These are phyloP conservation scores for Carex scoparia DNA, from an alignment of 176 grass and related monocot species.

Conservation along the genomic window DNA sequence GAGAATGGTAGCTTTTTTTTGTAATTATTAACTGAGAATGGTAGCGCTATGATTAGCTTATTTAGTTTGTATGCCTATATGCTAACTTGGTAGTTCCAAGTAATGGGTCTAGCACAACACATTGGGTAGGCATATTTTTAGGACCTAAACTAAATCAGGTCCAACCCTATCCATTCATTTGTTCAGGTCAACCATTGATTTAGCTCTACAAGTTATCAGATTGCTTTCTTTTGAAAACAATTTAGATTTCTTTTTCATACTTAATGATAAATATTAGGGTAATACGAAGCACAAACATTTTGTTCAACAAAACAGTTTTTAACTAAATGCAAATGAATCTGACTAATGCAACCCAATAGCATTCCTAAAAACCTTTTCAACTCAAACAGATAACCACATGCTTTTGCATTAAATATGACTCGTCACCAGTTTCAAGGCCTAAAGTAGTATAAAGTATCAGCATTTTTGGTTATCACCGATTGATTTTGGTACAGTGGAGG, in stretches of 20 bases:
- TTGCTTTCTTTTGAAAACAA: neutral
- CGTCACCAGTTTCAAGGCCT: neutral
- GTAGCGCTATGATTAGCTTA: neutral
- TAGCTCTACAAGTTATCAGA: neutral
- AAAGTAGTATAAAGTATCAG: neutral
- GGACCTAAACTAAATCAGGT: neutral
- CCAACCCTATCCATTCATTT: neutral
- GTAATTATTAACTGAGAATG: neutral
- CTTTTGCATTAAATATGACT: neutral
- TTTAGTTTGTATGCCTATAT: neutral
- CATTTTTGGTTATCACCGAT: neutral
- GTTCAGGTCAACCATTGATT: neutral
- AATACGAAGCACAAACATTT: neutral
- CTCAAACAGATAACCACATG: neutral
- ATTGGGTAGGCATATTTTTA: neutral
- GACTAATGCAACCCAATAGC: neutral
- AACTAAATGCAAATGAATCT: neutral
- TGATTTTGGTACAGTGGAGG: constrained; percentile 59
- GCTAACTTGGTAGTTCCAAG: neutral
- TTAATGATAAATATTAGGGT: neutral
- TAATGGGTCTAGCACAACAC: neutral
- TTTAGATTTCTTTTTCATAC: neutral
- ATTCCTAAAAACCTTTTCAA: neutral
- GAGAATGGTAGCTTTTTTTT: neutral
- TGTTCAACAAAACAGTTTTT: neutral